A percentile compares a stretch with the other conserved stretches of the same genome.
These are phyloP conservation scores for Anthoceros angustus DNA, from an alignment of 225 moss, liverwort and hornwort genomes.

Conservation along the genomic window DNA sequence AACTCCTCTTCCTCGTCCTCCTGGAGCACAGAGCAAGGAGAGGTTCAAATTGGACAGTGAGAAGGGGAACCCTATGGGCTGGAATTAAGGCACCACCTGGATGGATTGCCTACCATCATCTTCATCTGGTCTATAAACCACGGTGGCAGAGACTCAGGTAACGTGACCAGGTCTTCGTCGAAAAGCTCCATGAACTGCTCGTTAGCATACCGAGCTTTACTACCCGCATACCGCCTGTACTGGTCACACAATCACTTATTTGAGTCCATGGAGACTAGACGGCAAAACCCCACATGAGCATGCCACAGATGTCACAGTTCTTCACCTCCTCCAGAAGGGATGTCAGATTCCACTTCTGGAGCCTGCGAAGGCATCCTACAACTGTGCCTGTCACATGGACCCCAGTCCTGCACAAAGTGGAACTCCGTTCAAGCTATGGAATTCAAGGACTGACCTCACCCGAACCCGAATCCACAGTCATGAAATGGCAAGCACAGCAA, in stretches of 20 bases:
- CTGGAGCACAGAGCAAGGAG: conserved; percentile 8
- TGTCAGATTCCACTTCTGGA: conserved; percentile 92
- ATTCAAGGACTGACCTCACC: neutral
- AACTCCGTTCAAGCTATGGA: neutral
- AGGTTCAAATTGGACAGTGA: neutral
- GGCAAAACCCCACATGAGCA: too few relatives aligned
- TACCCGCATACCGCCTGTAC: conserved; percentile 96
- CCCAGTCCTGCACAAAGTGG: conserved; percentile 46
- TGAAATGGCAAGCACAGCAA: neutral
- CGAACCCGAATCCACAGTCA: neutral
- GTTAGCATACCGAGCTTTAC: conserved; percentile 90
- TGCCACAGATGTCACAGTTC: too few relatives aligned
- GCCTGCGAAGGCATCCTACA: conserved; percentile 81
- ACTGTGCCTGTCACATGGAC: conserved; percentile 92
- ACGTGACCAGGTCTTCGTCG: conserved; percentile 83
- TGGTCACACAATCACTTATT: conserved; percentile 20
- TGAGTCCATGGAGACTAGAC: neutral
- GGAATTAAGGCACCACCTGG: neutral
- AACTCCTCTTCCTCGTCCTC: conserved; percentile 32
- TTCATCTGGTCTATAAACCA: conserved; percentile 96
- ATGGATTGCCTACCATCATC: conserved; percentile 55
- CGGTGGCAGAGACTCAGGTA: conserved; percentile 62
- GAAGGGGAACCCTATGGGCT: neutral
- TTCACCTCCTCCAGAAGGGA: conserved; percentile 82
- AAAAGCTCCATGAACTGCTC: conserved; percentile 99